phyloP scores from a whole-genome alignment of 805 yeast genomes.

The Yamadazyma tumulicola region DNA sequence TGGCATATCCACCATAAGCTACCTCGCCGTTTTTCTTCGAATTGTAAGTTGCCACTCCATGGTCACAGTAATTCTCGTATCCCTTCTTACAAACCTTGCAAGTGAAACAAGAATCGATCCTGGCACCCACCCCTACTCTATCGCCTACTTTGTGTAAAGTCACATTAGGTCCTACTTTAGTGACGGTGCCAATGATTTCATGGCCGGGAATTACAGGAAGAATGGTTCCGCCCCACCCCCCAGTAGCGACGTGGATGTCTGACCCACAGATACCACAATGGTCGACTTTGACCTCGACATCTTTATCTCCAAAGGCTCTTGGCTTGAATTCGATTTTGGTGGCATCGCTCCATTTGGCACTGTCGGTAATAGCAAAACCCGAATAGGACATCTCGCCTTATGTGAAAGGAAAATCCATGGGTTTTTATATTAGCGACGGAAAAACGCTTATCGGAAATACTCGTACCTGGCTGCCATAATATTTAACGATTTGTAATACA shows the following conservation, averaged over 20 bases:
- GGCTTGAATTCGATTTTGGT: slow-evolving; percentile 26
- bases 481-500: too few species aligned
- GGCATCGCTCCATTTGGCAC: slow-evolving; percentile 30
- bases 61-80: slow-evolving; percentile 48
- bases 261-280: slow-evolving; percentile 66
- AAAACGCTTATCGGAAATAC: too few species aligned
- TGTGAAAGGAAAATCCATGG: too few species aligned
- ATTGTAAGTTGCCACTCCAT: slow-evolving; percentile 50
- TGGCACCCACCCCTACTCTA: slow-evolving; percentile 81
- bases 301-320: slow-evolving; percentile 29
- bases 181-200: slow-evolving; percentile 61
- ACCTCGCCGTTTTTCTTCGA: slow-evolving; percentile 33
- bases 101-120: slow-evolving; percentile 55
- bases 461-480: too few species aligned
- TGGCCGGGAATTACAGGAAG: slow-evolving; percentile 48
- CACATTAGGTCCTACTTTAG: slow-evolving; percentile 56
- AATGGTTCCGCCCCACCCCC: slow-evolving; percentile 45
- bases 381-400: slow-evolving; percentile 9
- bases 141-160: slow-evolving; percentile 58
- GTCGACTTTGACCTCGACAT: slow-evolving; percentile 55
- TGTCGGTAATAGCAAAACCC: slow-evolving; percentile 32
- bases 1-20: slow-evolving; percentile 49
- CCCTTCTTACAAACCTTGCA: slow-evolving; percentile 50
- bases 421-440: too few species aligned
- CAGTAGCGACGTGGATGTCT: slow-evolving; percentile 54